Evolutionary conservation across 192 early-diverging fungal species (phyloP).

Genomic region (Rhizophlyctis rosea): DNA sequence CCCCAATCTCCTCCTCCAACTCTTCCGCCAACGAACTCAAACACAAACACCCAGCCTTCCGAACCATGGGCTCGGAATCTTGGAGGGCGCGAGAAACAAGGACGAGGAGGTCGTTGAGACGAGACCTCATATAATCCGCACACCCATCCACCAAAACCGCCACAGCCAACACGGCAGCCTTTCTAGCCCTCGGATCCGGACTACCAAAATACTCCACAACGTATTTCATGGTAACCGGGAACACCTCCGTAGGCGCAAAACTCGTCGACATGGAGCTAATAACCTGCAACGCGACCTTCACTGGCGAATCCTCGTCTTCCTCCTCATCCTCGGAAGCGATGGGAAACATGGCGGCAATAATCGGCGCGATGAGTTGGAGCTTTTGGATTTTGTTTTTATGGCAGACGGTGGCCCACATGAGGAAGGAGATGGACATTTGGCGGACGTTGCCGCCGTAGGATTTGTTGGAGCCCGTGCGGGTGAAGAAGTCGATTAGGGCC

Average conservation of each 20-base stretch:
- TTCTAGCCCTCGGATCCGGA: constrained; percentile 68
- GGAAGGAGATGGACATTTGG: constrained; percentile 77
- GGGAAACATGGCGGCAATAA: constrained; percentile 77
- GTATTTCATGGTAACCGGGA: constrained; percentile 70
- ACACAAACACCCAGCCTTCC: constrained; percentile 85
- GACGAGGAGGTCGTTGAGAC: constrained; percentile 74
- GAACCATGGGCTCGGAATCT: constrained; percentile 74
- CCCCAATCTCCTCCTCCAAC: constrained; percentile 73
- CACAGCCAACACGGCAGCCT: constrained; percentile 85
- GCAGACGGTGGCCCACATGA: constrained; percentile 69
- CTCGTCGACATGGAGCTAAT: constrained; percentile 79
- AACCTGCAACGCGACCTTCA: constrained; percentile 62
- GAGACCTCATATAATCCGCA: constrained; percentile 77
- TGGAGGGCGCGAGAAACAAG: constrained; percentile 75
- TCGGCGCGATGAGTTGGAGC: constrained; percentile 75
- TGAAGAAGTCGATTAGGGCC: constrained; percentile 79
- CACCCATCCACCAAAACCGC: constrained; percentile 81
- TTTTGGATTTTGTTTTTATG: constrained; percentile 83
- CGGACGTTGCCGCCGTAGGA: constrained; percentile 68
- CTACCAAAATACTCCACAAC: constrained; percentile 80
- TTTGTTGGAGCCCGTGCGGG: constrained; percentile 65
- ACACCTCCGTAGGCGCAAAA: constrained; percentile 83
- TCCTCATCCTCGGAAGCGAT: constrained; percentile 80
- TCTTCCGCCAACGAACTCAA: constrained; percentile 64
- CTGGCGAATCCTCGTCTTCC: constrained; percentile 81